phyloP scores from a whole-genome alignment of 768 basidiomycete species.

The Chalciporus piperatus region DNA sequence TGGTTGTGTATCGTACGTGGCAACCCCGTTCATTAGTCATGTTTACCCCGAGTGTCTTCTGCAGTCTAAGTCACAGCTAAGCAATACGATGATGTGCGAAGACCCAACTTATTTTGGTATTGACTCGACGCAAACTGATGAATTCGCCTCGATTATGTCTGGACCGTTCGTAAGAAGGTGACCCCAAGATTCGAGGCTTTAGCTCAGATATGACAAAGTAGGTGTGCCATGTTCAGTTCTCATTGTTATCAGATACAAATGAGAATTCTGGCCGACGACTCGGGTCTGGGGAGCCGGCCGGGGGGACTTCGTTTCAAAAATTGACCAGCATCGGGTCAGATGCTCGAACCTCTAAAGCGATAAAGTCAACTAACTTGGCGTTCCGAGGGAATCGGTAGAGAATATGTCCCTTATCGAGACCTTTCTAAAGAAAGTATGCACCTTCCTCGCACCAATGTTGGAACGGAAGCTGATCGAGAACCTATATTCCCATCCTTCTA shows the following conservation, averaged over 20 bases:
- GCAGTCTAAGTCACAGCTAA: neutral
- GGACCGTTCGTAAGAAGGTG: too few species aligned
- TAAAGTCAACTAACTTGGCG: neutral
- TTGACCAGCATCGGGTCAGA: too few species aligned
- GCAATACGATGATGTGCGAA: neutral
- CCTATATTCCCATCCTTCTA: neutral
- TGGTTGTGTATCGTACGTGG: neutral
- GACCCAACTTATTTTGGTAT: neutral
- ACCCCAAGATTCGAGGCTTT: neutral
- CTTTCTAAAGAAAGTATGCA: neutral
- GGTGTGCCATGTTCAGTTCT: neutral
- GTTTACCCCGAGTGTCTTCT: neutral
- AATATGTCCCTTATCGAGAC: neutral
- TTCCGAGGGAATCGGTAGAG: neutral
- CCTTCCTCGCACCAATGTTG: neutral
- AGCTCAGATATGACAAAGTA: neutral
- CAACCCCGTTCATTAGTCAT: neutral
- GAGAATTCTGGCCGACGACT: neutral
- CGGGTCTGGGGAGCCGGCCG: too few species aligned
- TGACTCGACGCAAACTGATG: too few species aligned
- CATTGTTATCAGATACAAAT: neutral
- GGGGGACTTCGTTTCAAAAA: neutral
- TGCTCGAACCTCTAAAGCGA: neutral
- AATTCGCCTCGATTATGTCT: too few species aligned
- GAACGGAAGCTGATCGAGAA: neutral